A percentile compares a stretch with the other conserved stretches of the same genome.
Evolutionary conservation across 2,329 filamentous ascomycete species (phyloP).

Genomic region (Cadophora sp.): DNA sequence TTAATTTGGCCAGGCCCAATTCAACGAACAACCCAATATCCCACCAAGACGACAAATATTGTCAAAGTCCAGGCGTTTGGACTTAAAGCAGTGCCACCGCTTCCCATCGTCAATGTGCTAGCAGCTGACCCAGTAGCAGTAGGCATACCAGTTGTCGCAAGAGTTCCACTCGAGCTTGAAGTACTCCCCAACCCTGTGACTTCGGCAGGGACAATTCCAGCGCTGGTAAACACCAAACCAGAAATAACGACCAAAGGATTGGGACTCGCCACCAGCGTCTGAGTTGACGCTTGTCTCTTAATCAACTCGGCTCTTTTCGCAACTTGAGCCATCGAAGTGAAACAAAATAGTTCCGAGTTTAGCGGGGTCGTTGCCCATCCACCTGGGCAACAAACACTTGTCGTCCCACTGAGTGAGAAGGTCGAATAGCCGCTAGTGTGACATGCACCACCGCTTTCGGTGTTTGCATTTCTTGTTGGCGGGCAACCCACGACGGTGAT

Average conservation of each 20-base stretch:
- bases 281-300: neutral
- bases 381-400: constrained; percentile 28
- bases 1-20: no score
- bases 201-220: neutral
- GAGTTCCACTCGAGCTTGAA: neutral
- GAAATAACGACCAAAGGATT: constrained; percentile 3
- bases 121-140: neutral
- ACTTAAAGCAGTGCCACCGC: neutral
- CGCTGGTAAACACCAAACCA: neutral
- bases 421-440: constrained; percentile 25
- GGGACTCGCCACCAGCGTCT: neutral
- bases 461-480: neutral
- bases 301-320: neutral
- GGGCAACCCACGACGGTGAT: constrained; percentile 17
- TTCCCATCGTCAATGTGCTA: neutral
- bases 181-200: neutral
- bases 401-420: constrained; percentile 28
- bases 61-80: neutral
- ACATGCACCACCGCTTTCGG: constrained; percentile 18
- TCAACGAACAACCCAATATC: no score
- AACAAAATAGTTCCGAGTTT: neutral
- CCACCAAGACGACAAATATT: neutral
- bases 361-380: constrained; percentile 28
- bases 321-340: neutral
- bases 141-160: neutral